These are phyloP conservation scores for Aspergillus neoniger DNA, from an alignment of 2,329 filamentous ascomycete species.

Conservation along the genomic window DNA sequence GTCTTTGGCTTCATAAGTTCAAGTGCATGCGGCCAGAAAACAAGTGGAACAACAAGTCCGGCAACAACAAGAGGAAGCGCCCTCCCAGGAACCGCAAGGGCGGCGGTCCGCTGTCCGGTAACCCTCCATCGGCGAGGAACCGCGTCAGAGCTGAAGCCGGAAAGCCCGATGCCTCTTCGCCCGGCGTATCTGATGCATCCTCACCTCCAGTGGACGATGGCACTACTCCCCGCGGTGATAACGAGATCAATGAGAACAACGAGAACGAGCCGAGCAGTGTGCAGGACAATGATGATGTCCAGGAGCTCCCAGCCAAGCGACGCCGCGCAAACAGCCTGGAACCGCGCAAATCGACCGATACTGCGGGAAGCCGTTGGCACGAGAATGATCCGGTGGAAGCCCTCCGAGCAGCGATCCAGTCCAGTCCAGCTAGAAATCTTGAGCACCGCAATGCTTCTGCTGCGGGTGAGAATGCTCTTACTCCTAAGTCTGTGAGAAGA, in stretches of 20 bases:
- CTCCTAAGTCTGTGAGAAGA: slow-evolving; percentile 56
- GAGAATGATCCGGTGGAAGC: slow-evolving; percentile 47
- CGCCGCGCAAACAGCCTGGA: slow-evolving; percentile 53
- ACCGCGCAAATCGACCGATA: slow-evolving; percentile 39
- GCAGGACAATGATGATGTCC: slow-evolving; percentile 33
- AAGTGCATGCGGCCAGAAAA: slow-evolving; percentile 79
- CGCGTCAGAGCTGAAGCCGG: slow-evolving; percentile 32
- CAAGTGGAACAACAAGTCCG: slow-evolving; percentile 74
- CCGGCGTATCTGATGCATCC: slow-evolving; percentile 40
- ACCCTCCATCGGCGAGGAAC: slow-evolving; percentile 30
- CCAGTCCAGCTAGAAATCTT: slow-evolving; percentile 59
- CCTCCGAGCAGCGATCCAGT: slow-evolving; percentile 59
- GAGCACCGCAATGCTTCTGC: slow-evolving; percentile 43
- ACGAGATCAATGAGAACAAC: slow-evolving; percentile 20
- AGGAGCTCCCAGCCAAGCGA: slow-evolving; percentile 40
- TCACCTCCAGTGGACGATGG: slow-evolving; percentile 40
- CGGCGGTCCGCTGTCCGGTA: slow-evolving; percentile 35
- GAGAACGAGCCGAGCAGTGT: slow-evolving; percentile 23
- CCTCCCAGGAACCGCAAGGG: slow-evolving; percentile 37
- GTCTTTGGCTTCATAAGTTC: slow-evolving; percentile 90
- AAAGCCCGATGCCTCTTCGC: slow-evolving; percentile 41
- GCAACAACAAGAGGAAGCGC: slow-evolving; percentile 45
- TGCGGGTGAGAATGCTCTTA: slow-evolving; percentile 54
- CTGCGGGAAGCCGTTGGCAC: slow-evolving; percentile 36
- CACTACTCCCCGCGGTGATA: slow-evolving; percentile 36